Conservation (phyloP, 495 filamentous ascomycete species). For the Cercophora samala region DNA sequence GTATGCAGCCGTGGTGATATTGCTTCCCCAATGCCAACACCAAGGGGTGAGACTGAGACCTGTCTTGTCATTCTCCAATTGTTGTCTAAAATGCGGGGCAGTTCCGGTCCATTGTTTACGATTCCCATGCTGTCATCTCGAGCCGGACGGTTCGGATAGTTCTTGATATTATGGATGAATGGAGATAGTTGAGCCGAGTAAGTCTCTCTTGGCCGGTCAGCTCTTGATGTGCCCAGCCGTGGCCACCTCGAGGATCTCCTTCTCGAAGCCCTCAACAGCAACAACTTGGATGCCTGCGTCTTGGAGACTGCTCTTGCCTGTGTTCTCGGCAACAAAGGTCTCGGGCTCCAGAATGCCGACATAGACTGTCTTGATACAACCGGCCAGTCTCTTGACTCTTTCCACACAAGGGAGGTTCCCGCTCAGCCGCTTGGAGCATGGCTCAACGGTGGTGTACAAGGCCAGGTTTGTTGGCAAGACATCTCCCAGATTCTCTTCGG, state of each 20-base stretch:
- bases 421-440: slow-evolving; percentile 75
- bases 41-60: background rate
- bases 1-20: slow-evolving; percentile 2
- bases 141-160: too few relatives aligned
- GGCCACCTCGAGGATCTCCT: slow-evolving; percentile 75
- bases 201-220: slow-evolving; percentile 9
- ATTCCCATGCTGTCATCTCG: background rate
- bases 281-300: slow-evolving; percentile 71
- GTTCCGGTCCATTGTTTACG: background rate
- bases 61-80: background rate
- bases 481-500: slow-evolving; percentile 54
- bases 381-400: slow-evolving; percentile 65
- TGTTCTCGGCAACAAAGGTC: slow-evolving; percentile 79
- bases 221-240: slow-evolving; percentile 64
- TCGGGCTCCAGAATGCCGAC: slow-evolving; percentile 85
- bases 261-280: slow-evolving; percentile 70
- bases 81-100: background rate
- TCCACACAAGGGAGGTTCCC: slow-evolving; percentile 82
- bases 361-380: slow-evolving; percentile 70
- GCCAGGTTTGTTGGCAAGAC: slow-evolving; percentile 56
- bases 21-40: background rate
- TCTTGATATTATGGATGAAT: too few relatives aligned
- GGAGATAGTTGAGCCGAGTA: background rate
- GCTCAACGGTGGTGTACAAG: slow-evolving; percentile 94
- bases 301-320: slow-evolving; percentile 65